phyloP scores from a whole-genome alignment of 202 grass and related monocot species.

The Carex arenaria region DNA sequence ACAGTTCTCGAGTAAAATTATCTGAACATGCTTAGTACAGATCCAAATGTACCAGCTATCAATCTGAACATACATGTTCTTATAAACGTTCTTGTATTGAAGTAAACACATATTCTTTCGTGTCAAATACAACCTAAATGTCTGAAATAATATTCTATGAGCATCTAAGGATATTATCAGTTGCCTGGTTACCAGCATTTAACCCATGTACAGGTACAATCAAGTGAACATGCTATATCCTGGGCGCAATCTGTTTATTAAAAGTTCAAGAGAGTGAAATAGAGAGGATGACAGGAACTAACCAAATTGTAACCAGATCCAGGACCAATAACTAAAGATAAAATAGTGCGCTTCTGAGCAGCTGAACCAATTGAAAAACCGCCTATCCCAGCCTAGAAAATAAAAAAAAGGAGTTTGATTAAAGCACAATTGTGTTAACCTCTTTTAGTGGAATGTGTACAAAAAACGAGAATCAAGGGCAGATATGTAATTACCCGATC shows the following conservation, averaged over 20 bases:
- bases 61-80: not conserved
- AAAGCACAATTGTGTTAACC: not conserved
- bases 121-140: not conserved
- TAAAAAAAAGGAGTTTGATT: slow-evolving; percentile 10
- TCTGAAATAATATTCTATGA: not conserved
- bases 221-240: not conserved
- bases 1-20: slow-evolving; percentile 1
- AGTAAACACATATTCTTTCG: not conserved
- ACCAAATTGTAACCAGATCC: slow-evolving; percentile 97
- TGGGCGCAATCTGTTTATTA: not conserved
- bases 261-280: slow-evolving; percentile 17
- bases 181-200: not conserved
- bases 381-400: slow-evolving; percentile 57
- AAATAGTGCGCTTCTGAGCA: slow-evolving; percentile 51
- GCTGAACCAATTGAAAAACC: slow-evolving; percentile 86
- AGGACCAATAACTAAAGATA: slow-evolving; percentile 87
- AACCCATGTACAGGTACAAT: not conserved
- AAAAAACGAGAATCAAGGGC: not conserved
- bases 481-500: slow-evolving; percentile 53
- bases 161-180: not conserved
- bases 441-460: not conserved
- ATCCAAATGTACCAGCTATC: not conserved
- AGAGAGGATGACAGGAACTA: slow-evolving; percentile 12
- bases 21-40: not conserved
- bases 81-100: not conserved